Evolutionary conservation across 139 green algal genomes (phyloP).

Genomic region (Gonium pectorale): DNA sequence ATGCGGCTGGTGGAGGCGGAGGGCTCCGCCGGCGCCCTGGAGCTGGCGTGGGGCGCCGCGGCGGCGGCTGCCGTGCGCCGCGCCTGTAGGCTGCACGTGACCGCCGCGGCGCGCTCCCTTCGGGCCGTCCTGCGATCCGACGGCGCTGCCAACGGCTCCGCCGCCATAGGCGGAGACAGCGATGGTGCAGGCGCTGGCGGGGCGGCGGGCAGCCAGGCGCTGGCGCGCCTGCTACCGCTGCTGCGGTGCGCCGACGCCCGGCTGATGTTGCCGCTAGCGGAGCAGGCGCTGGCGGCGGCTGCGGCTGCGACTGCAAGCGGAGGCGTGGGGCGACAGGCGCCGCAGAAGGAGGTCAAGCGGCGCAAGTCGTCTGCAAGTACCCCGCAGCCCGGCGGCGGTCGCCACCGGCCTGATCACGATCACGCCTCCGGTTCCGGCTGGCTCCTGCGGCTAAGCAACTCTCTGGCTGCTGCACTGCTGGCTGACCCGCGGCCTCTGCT

Average conservation of each 20-base stretch:
- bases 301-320: too few relatives aligned
- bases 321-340: too few relatives aligned
- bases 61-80: neutral
- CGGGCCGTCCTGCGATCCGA: neutral
- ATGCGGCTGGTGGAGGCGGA: too few relatives aligned
- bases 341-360: too few relatives aligned
- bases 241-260: neutral
- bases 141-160: neutral
- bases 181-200: neutral
- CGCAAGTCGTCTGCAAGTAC: too few relatives aligned
- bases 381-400: too few relatives aligned
- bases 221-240: neutral
- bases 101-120: neutral
- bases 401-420: too few relatives aligned
- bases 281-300: neutral
- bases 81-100: neutral
- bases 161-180: neutral
- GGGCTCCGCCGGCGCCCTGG: too few relatives aligned
- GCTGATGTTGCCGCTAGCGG: constrained; percentile 13
- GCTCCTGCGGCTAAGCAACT: too few relatives aligned
- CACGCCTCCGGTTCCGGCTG: too few relatives aligned
- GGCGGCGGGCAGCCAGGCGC: neutral
- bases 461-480: constrained; percentile 18
- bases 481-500: neutral
- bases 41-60: neutral